Conservation (phyloP, 2,329 filamentous ascomycete species). For the Thelonectria olida region DNA sequence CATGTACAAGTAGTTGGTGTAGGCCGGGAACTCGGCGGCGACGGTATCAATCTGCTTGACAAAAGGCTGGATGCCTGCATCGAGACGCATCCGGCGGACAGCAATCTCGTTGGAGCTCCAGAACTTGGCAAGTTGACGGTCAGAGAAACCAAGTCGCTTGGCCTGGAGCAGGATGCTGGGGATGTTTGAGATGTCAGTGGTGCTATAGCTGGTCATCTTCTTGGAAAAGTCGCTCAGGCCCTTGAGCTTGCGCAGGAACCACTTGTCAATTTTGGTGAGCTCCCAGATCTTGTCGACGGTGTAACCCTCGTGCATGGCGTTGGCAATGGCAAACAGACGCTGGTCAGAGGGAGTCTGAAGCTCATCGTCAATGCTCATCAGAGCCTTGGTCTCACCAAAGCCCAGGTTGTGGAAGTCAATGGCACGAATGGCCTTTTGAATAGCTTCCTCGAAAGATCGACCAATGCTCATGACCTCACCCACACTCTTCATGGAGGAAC, state of each 20-base stretch:
- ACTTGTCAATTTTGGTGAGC: conserved; percentile 98
- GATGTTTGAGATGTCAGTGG: conserved; percentile 71
- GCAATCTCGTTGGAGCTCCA: conserved; percentile 94
- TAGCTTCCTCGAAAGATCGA: conserved; percentile 95
- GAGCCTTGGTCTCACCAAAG: conserved; percentile 88
- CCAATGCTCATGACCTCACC: conserved; percentile 99
- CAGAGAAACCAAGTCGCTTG: conserved; percentile 94
- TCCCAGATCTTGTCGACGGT: conserved; percentile 97
- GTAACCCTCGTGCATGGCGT: conserved; percentile 95
- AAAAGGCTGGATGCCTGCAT: conserved; percentile 84
- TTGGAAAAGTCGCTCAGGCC: conserved; percentile 89
- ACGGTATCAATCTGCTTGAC: conserved; percentile 99
- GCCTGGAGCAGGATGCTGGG: conserved; percentile 78
- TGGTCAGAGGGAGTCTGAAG: conserved; percentile 97
- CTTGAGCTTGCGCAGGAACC: conserved; percentile 95
- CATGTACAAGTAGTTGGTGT: conserved; percentile 95
- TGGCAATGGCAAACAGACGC: conserved; percentile 95
- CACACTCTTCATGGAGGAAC: conserved; percentile 99
- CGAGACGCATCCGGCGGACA: conserved; percentile 83
- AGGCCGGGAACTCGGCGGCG: conserved; percentile 93
- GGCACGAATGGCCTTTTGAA: conserved; percentile 95
- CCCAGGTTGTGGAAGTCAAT: conserved; percentile 96
- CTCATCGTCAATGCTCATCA: conserved; percentile 97
- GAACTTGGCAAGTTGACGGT: conserved; percentile 93
- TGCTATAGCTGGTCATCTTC: conserved; percentile 73